phyloP scores from a whole-genome alignment of 2,329 filamentous ascomycete species.

The Aspergillus ustus region DNA sequence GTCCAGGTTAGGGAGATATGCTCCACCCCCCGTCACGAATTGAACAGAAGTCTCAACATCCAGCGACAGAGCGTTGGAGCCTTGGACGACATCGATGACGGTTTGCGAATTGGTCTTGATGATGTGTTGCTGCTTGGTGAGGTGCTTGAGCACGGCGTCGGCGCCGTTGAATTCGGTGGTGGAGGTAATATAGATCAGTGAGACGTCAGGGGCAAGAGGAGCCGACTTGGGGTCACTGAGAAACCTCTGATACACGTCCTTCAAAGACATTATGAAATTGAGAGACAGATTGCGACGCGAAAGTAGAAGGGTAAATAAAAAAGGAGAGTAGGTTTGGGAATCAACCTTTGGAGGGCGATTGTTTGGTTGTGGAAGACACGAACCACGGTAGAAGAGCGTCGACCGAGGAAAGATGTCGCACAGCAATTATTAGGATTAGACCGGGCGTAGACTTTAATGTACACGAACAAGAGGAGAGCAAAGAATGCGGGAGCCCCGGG shows the following conservation, averaged over 20 bases:
- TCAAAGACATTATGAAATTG: conserved; percentile 44
- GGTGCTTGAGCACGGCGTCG: conserved; percentile 80
- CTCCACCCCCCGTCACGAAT: conserved; percentile 79
- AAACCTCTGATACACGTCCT: conserved; percentile 70
- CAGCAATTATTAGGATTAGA: not conserved
- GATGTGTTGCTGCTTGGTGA: conserved; percentile 71
- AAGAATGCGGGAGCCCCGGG: conserved; percentile 11
- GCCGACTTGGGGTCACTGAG: conserved; percentile 68
- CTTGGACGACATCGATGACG: conserved; percentile 74
- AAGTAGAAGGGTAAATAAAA: conserved; percentile 20
- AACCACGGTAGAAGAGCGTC: conserved; percentile 18
- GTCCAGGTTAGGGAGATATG: conserved; percentile 85
- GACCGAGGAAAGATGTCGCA: not conserved
- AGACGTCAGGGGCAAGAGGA: conserved; percentile 67
- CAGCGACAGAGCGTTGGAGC: conserved; percentile 68
- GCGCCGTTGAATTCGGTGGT: conserved; percentile 73
- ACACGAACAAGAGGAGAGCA: not conserved
- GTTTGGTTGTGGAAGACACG: conserved; percentile 18
- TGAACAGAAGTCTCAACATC: conserved; percentile 84
- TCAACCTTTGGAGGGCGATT: not conserved
- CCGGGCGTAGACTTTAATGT: not conserved
- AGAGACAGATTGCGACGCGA: conserved; percentile 1
- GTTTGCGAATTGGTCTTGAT: conserved; percentile 84
- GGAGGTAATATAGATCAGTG: conserved; percentile 88
- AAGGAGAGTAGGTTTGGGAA: conserved; percentile 19